Conservation (phyloP, 2,329 filamentous ascomycete genomes). For the Paramyrothecium sp. region DNA sequence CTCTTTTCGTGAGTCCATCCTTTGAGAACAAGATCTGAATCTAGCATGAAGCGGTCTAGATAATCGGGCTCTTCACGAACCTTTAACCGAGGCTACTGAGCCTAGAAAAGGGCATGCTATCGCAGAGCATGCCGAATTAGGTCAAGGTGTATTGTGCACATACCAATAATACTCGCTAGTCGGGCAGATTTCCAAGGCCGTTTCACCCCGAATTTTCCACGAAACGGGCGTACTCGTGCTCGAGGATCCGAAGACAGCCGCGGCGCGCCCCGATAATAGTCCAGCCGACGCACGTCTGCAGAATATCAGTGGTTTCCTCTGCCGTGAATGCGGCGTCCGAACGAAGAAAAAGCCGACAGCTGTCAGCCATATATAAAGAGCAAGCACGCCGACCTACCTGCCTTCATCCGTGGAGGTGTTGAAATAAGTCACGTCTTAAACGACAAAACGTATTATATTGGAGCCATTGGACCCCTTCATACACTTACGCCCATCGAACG, state of each 20-base stretch:
- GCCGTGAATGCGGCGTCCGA: not conserved
- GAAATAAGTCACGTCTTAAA: too few species aligned
- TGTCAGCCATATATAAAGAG: not conserved
- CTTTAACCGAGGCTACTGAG: not conserved
- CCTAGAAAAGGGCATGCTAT: not conserved
- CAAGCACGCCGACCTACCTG: not conserved
- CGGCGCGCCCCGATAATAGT: not conserved
- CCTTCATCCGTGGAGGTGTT: not conserved
- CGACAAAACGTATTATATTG: too few species aligned
- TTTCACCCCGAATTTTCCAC: too few species aligned
- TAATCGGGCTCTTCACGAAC: not conserved
- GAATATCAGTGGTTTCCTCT: not conserved
- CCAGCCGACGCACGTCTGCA: not conserved
- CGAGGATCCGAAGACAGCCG: not conserved
- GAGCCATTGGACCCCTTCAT: too few species aligned
- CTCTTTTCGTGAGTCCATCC: too few species aligned
- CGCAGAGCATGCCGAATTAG: too few species aligned
- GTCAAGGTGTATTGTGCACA: too few species aligned
- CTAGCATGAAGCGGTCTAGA: not conserved
- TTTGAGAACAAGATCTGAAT: too few species aligned
- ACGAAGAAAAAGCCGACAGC: not conserved
- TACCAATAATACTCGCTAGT: too few species aligned
- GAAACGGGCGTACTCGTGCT: not conserved
- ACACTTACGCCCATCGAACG: too few species aligned
- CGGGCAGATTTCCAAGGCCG: too few species aligned